Evolutionary conservation across 345 rosid species (phyloP).

Genomic region (Pelargonium nanum): DNA sequence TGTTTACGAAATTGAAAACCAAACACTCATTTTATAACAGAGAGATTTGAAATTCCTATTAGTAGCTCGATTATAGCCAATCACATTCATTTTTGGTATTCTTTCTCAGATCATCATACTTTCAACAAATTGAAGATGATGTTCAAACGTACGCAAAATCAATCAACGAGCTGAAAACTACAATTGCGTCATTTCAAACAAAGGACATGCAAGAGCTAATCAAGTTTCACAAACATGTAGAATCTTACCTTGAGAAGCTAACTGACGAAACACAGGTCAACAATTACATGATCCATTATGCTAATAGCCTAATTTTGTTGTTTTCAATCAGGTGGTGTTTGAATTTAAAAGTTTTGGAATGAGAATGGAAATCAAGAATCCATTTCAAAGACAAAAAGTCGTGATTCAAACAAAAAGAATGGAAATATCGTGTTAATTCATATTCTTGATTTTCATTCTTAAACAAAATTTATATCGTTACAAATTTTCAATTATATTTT

Average conservation of each 20-base stretch:
- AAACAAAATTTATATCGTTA: no score
- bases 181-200: constrained; percentile 50
- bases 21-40: no score
- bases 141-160: constrained; percentile 46
- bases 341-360: no score
- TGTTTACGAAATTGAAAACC: no score
- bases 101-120: constrained; percentile 66
- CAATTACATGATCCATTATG: background rate
- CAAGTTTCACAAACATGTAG: constrained; percentile 61
- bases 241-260: constrained; percentile 69
- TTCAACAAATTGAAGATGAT: constrained; percentile 81
- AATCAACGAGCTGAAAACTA: constrained; percentile 41
- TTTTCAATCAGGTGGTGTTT: no score
- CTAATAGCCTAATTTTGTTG: background rate
- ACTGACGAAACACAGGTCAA: constrained; percentile 89
- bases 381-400: no score
- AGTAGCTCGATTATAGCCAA: background rate
- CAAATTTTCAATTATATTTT: background rate
- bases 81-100: background rate
- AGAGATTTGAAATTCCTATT: no score
- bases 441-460: no score
- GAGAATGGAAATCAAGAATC: no score
- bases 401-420: no score
- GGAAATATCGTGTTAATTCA: no score
- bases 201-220: constrained; percentile 71